phyloP scores from a whole-genome alignment of 129 eudicot genomes.

The Erigeron canadensis region DNA sequence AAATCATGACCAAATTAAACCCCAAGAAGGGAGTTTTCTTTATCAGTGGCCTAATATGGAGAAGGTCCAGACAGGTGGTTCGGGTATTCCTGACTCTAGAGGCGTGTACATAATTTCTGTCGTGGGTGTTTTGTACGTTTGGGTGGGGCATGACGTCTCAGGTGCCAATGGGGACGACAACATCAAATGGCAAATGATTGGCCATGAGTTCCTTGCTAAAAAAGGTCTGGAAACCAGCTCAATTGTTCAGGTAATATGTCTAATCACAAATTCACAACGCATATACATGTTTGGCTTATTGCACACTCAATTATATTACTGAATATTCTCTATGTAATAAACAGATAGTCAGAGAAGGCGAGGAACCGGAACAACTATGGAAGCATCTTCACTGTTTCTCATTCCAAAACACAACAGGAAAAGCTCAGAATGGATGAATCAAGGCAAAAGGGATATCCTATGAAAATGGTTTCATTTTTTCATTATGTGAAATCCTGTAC shows the following conservation, averaged over 20 bases:
- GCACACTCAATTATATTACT: conserved; percentile 14
- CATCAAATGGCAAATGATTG: conserved; percentile 28
- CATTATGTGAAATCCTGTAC: conserved; percentile 33
- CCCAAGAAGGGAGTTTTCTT: conserved; percentile 14
- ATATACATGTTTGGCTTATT: not conserved
- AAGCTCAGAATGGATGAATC: conserved; percentile 20
- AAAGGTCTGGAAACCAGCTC: conserved; percentile 30
- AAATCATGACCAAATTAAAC: conserved; percentile 10
- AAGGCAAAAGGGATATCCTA: conserved; percentile 9
- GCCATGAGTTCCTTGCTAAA: conserved; percentile 30
- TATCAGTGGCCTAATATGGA: conserved; percentile 37
- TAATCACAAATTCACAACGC: not conserved
- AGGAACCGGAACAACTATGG: conserved; percentile 42
- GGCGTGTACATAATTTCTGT: conserved; percentile 28
- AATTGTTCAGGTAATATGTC: conserved; percentile 33
- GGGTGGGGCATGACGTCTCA: conserved; percentile 32
- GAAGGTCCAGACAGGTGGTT: conserved; percentile 30
- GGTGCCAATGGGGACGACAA: not conserved
- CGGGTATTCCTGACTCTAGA: conserved; percentile 32
- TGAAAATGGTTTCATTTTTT: conserved; percentile 14
- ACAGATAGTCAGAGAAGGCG: conserved; percentile 42
- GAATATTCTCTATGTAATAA: not conserved
- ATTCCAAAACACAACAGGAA: conserved; percentile 34
- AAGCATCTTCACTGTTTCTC: conserved; percentile 43
- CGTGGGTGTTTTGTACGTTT: conserved; percentile 22